phyloP scores from a whole-genome alignment of 345 rosid species.

The Populus tremula region DNA sequence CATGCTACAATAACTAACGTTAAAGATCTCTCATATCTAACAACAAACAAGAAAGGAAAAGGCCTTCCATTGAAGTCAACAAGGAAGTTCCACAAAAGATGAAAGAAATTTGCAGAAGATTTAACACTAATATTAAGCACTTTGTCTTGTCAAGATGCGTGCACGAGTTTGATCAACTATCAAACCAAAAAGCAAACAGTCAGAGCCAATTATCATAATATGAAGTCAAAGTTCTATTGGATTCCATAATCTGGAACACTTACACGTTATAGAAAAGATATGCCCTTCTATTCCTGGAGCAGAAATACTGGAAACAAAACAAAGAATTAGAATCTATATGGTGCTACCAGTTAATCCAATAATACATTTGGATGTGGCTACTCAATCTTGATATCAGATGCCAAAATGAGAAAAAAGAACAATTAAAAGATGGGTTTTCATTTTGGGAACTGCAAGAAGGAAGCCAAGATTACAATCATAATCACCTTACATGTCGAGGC shows the following conservation, averaged over 20 bases:
- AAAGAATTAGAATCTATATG: conserved; percentile 12
- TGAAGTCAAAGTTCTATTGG: no score
- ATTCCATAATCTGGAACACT: conserved; percentile 30
- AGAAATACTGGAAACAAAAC: conserved; percentile 59
- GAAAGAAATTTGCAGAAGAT: background rate
- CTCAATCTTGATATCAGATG: no score
- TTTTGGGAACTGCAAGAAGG: background rate
- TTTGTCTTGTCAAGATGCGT: background rate
- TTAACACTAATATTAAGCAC: background rate
- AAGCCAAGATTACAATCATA: background rate
- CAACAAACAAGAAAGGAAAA: background rate
- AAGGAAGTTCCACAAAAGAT: no score
- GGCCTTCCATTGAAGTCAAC: background rate
- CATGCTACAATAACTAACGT: background rate
- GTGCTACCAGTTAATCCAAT: background rate
- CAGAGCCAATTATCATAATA: background rate
- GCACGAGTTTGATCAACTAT: background rate
- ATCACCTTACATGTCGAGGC: background rate
- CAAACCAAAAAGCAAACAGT: background rate
- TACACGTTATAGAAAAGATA: conserved; percentile 74
- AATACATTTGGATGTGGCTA: background rate
- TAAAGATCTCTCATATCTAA: background rate
- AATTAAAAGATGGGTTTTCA: background rate
- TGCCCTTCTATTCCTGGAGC: conserved; percentile 70
- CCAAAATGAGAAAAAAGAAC: background rate